Evolutionary conservation across 2,329 filamentous ascomycete genomes (phyloP).

Genomic region (Celoporthe dispersa): DNA sequence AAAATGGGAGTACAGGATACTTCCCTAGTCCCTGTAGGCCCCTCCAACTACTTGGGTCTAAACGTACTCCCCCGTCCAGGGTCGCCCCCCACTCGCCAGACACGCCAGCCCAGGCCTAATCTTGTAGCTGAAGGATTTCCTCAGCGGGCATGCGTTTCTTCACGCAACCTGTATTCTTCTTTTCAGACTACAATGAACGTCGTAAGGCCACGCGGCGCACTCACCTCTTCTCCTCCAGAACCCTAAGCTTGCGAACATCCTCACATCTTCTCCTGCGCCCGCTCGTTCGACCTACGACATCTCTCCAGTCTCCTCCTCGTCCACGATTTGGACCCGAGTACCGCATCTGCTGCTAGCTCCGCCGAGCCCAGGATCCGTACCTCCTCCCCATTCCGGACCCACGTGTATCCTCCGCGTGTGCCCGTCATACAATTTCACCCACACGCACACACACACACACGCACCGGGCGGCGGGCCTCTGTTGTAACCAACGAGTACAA

Average conservation of each 20-base stretch:
- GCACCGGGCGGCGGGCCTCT: background rate
- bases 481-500: background rate
- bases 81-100: background rate
- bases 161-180: background rate
- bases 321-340: background rate
- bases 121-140: constrained; percentile 3
- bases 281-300: background rate
- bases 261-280: background rate
- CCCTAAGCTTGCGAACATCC: background rate
- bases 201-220: constrained; percentile 13
- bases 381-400: background rate
- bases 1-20: background rate
- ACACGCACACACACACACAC: background rate
- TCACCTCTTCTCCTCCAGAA: background rate
- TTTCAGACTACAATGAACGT: background rate
- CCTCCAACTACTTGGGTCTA: background rate
- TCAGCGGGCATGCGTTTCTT: background rate
- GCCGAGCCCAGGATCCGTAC: background rate
- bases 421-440: constrained; percentile 1
- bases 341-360: background rate
- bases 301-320: background rate
- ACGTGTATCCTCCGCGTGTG: background rate
- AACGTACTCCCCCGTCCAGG: background rate
- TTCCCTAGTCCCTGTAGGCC: background rate
- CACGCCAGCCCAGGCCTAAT: background rate